Conservation (phyloP, 306 rosid genomes). For the Hippophae tibetana region DNA sequence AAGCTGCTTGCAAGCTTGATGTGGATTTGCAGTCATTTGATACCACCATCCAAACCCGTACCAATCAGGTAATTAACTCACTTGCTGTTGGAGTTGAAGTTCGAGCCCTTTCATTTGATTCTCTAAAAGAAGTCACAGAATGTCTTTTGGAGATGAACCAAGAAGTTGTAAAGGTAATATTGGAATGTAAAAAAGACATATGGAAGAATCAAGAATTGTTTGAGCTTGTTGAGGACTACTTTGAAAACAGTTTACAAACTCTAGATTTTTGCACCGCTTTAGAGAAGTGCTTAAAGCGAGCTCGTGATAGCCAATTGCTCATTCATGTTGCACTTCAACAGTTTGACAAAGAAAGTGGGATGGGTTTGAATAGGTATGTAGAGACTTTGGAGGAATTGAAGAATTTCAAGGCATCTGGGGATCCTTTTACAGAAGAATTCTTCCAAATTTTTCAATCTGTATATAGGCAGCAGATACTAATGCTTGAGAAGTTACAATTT, state of each 20-base stretch:
- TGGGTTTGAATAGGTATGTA: slow-evolving; percentile 26
- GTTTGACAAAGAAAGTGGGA: slow-evolving; percentile 56
- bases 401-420: slow-evolving; percentile 70
- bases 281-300: slow-evolving; percentile 68
- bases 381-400: slow-evolving; percentile 59
- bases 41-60: slow-evolving; percentile 56
- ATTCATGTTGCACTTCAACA: slow-evolving; percentile 68
- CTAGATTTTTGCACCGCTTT: slow-evolving; percentile 82
- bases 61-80: slow-evolving; percentile 65
- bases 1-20: slow-evolving; percentile 74
- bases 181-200: slow-evolving; percentile 88
- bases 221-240: slow-evolving; percentile 85
- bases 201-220: slow-evolving; percentile 84
- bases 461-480: slow-evolving; percentile 49
- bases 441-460: slow-evolving; percentile 63
- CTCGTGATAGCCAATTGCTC: slow-evolving; percentile 69
- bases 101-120: slow-evolving; percentile 74
- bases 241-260: slow-evolving; percentile 79
- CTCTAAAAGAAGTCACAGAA: slow-evolving; percentile 65
- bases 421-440: slow-evolving; percentile 81
- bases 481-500: slow-evolving; percentile 65
- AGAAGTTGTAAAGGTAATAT: slow-evolving; percentile 79
- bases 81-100: slow-evolving; percentile 79
- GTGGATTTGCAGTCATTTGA: slow-evolving; percentile 68
- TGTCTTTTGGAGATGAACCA: slow-evolving; percentile 92